Evolutionary conservation across 2,329 filamentous ascomycete genomes (phyloP), one percentile per base, ranked within the genome.

Genomic region (Alternaria sp.): DNA sequence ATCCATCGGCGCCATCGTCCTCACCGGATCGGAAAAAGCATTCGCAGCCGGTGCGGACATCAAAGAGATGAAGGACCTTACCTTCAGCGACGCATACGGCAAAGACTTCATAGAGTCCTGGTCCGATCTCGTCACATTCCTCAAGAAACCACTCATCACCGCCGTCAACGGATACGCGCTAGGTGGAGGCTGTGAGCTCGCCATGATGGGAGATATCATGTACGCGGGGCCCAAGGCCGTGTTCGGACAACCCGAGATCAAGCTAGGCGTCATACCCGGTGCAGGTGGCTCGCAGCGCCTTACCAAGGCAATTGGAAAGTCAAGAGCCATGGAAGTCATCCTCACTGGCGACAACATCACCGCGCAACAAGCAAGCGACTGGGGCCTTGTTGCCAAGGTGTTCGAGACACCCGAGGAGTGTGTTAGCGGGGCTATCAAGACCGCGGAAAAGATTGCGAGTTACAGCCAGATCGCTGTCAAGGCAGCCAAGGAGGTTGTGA

Each of bases 171-270:
- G 96, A 17, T 94, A 97, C 77, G 96, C 96, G 15, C 88, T 99
- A 1, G 96, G 96, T 25, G 96, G 96, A 57, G 96, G 96, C 50
- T 99, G 96, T 79, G 96, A 99, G 84, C 87, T 99, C 13, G 94
- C 96, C 54, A 91, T 99, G 86, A 99, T 98, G 96, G 93, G 91
- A 10, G 96, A 99, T 79, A 90, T 98, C 70, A 83, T 99, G 64
- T 98, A 98, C 85, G 96, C 92, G 83, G 94, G 92, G 3, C 86
- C 90, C 54, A 88, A 82, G 15, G 95, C 96, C 69, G 96, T 93
- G 74, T 97, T 99, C 78, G 96, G 96, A 12, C 96, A 98, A 83
- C 96, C 96, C 1, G 96, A 99, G 85, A 93, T 99, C 84, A 97
- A 96, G 83, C 86, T 99, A 4, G 96, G 96, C 25, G 91, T 91